A percentile compares a stretch with the other conserved stretches of the same genome.
These are phyloP conservation scores for Tetrapisispora fleetii DNA, from an alignment of 805 yeast genomes.

Conservation along the genomic window DNA sequence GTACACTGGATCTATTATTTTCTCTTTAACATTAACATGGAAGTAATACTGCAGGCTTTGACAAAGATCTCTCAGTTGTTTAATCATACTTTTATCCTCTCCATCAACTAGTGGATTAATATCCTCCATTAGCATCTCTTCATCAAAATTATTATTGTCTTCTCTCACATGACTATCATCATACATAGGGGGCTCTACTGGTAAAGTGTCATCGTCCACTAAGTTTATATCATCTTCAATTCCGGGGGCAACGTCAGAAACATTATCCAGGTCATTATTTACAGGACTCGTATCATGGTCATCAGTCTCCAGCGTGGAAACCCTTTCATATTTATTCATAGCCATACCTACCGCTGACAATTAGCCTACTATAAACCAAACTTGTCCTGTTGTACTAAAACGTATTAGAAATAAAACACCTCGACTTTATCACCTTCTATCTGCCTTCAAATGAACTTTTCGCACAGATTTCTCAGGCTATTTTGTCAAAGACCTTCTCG, in stretches of 20 bases:
- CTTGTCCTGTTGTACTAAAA: no score
- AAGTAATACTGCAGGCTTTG: constrained; percentile 8
- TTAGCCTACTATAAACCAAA: no score
- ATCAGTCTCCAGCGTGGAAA: not conserved
- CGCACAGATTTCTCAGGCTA: no score
- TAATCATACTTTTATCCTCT: not conserved
- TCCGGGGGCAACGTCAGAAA: no score
- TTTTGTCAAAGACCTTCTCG: no score
- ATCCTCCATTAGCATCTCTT: constrained; percentile 32
- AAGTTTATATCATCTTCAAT: not conserved
- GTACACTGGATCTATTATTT: constrained; percentile 40
- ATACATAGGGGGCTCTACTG: constrained; percentile 24
- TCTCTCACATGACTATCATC: constrained; percentile 22
- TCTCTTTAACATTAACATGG: constrained; percentile 20
- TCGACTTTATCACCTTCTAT: no score
- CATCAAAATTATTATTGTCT: not conserved
- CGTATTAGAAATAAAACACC: no score
- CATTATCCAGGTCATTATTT: no score
- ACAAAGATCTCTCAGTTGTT: constrained; percentile 3
- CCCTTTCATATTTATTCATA: not conserved
- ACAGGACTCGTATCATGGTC: not conserved
- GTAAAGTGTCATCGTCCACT: constrained; percentile 9
- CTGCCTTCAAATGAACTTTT: no score
- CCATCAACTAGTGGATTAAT: constrained; percentile 6
- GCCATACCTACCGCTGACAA: not conserved